phyloP scores from a whole-genome alignment of 2,329 filamentous ascomycete genomes.

The Colletotrichum zoysiae region DNA sequence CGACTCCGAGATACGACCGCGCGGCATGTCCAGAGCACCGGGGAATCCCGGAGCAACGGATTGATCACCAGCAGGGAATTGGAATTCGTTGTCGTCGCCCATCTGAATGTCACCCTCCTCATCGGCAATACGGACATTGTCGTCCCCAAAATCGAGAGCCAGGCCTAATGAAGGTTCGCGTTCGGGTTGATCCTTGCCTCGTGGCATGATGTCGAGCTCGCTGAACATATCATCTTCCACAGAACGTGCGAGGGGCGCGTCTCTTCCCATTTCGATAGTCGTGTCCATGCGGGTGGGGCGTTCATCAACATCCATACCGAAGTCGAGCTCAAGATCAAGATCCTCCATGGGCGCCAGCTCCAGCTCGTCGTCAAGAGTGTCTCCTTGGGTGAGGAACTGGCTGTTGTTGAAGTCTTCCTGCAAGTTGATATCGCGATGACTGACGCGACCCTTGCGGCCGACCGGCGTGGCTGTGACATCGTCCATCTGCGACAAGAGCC shows the following conservation, averaged over 20 bases:
- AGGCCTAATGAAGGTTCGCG: slow-evolving; percentile 68
- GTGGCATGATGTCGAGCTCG: slow-evolving; percentile 70
- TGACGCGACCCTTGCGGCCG: slow-evolving; percentile 69
- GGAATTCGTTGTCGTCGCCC: slow-evolving; percentile 71
- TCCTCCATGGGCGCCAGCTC: slow-evolving; percentile 71
- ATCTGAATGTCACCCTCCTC: slow-evolving; percentile 74
- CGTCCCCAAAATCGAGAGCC: slow-evolving; percentile 66
- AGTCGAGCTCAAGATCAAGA: slow-evolving; percentile 79
- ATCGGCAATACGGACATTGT: slow-evolving; percentile 70
- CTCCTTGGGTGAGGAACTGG: slow-evolving; percentile 81
- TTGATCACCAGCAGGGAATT: slow-evolving; percentile 69
- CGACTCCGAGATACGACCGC: slow-evolving; percentile 75
- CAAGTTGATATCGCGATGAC: slow-evolving; percentile 75
- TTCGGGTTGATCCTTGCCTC: slow-evolving; percentile 68
- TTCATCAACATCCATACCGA: slow-evolving; percentile 80
- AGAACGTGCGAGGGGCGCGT: slow-evolving; percentile 77
- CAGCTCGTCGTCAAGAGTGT: slow-evolving; percentile 68
- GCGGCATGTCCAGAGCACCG: slow-evolving; percentile 61
- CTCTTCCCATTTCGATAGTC: slow-evolving; percentile 91
- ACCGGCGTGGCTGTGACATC: slow-evolving; percentile 67
- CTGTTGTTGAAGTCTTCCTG: slow-evolving; percentile 79
- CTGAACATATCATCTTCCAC: slow-evolving; percentile 78
- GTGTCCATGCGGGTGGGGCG: slow-evolving; percentile 63
- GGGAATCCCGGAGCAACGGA: slow-evolving; percentile 66
- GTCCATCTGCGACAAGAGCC: slow-evolving; percentile 82